A percentile compares a stretch with the other conserved stretches of the same genome.
phyloP scores from a whole-genome alignment of 371 early-diverging fungal genomes.

The Mortierella sp. region DNA sequence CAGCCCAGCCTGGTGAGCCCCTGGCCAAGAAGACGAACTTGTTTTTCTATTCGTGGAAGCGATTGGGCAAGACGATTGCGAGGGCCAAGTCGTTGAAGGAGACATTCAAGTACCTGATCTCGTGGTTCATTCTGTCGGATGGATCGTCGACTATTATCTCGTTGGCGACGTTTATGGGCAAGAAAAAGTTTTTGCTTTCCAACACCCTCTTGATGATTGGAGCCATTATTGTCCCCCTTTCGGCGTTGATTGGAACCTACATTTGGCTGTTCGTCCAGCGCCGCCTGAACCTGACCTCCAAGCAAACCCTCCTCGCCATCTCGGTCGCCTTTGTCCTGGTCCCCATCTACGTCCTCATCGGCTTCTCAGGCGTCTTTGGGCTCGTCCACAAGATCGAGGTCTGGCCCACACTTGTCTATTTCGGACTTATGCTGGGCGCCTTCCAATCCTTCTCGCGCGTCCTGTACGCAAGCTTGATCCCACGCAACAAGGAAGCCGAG shows the following conservation, averaged over 20 bases:
- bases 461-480: constrained; percentile 61
- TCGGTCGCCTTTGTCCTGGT: constrained; percentile 50
- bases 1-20: constrained; percentile 70
- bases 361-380: constrained; percentile 66
- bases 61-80: constrained; percentile 47
- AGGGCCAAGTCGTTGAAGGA: constrained; percentile 48
- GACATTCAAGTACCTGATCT: constrained; percentile 61
- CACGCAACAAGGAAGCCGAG: constrained; percentile 66
- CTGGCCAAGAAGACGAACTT: constrained; percentile 63
- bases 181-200: constrained; percentile 52
- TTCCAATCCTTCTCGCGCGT: constrained; percentile 66
- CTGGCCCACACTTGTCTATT: constrained; percentile 60
- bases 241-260: constrained; percentile 64
- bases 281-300: constrained; percentile 49
- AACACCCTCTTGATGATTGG: constrained; percentile 60
- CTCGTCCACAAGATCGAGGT: constrained; percentile 61
- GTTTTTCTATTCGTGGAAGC: constrained; percentile 62
- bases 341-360: constrained; percentile 69
- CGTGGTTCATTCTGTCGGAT: constrained; percentile 64
- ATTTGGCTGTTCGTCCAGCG: constrained; percentile 67
- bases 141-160: constrained; percentile 60
- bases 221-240: constrained; percentile 62
- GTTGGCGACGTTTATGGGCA: constrained; percentile 65
- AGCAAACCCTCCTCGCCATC: constrained; percentile 50
- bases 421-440: constrained; percentile 70